Evolutionary conservation across 306 rosid species (phyloP), one percentile per base, ranked within the genome.

Genomic region (Lathyrus oleraceus): DNA sequence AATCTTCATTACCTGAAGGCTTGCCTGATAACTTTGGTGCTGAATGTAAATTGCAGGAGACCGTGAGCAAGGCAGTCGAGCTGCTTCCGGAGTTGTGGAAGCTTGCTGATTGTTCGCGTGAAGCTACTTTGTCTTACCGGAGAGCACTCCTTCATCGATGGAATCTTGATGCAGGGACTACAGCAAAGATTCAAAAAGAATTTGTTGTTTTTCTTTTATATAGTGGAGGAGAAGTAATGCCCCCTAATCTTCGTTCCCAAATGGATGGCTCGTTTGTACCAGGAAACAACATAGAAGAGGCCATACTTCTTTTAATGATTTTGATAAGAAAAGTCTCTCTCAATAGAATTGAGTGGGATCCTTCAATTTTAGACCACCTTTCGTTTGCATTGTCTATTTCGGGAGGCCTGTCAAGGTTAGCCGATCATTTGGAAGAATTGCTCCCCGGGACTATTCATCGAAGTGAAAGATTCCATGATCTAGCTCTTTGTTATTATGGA

Each of bases 31-130:
- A 82, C 72, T 89, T 91, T 53, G 85, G 87, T 44, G 81, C 84
- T 87, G 95, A 91, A 65, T 89, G 96, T 89, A 95, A 95, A 86
- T 85, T 91, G 92, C 97, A 91, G 83, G 99, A 95, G 81, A 91
- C 94, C 60, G 62, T 94, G 48, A 83, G 76, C 65, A 85, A 85
- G 78, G 90, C 84, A 28, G 89, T 83, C 10, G 95, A 91, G 87
- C 76, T 91, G 59, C 95, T 87, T 76, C 96, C 96, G 3, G 96
- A 89, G 59, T 62, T 91, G 67, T 95, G 97, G 96, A 89, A 91
- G 76, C 89, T 87, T 45, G 84, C 92, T 20, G 95, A 86, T 82
- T 85, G 83, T 87, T 86, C 81, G 8, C 78, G 71, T 65, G 96
- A 95, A 79, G 88, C 91, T 19, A 85, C 89, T 73, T 71, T 85